Evolutionary conservation across 768 basidiomycete genomes (phyloP).

Genomic region (Termitomyces sp.): DNA sequence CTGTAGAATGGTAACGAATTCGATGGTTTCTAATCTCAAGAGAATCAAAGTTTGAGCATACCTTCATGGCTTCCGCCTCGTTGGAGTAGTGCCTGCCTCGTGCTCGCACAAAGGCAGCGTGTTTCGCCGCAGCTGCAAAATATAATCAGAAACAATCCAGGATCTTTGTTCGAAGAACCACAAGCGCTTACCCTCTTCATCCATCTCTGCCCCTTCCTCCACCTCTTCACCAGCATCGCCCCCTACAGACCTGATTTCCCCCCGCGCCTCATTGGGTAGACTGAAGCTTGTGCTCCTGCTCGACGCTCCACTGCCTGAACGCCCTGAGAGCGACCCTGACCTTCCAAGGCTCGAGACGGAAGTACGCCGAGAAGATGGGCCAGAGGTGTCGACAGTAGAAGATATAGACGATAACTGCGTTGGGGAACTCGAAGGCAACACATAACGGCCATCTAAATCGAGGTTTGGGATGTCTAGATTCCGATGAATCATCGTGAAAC

Average conservation of each 20-base stretch:
- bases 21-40: neutral
- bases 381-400: slow-evolving; percentile 55
- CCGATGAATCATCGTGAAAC: neutral
- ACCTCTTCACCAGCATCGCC: slow-evolving; percentile 64
- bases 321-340: slow-evolving; percentile 44
- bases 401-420: slow-evolving; percentile 33
- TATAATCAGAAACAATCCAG: neutral
- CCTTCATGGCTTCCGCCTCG: slow-evolving; percentile 92
- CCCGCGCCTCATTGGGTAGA: slow-evolving; percentile 64
- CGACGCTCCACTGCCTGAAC: slow-evolving; percentile 55
- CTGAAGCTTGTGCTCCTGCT: slow-evolving; percentile 84
- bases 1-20: slow-evolving; percentile 26
- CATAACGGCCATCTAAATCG: slow-evolving; percentile 45
- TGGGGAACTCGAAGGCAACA: slow-evolving; percentile 32
- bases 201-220: slow-evolving; percentile 75
- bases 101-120: slow-evolving; percentile 75
- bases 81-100: slow-evolving; percentile 85
- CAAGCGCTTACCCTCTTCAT: slow-evolving; percentile 66
- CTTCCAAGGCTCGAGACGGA: slow-evolving; percentile 65
- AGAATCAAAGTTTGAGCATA: slow-evolving; percentile 15
- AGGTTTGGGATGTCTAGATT: slow-evolving; percentile 77
- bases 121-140: slow-evolving; percentile 66
- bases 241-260: slow-evolving; percentile 48
- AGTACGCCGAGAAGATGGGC: slow-evolving; percentile 67
- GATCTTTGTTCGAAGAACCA: neutral